Evolutionary conservation across 1,284 basidiomycete species (phyloP).

Genomic region (Porphyrellus sp.): DNA sequence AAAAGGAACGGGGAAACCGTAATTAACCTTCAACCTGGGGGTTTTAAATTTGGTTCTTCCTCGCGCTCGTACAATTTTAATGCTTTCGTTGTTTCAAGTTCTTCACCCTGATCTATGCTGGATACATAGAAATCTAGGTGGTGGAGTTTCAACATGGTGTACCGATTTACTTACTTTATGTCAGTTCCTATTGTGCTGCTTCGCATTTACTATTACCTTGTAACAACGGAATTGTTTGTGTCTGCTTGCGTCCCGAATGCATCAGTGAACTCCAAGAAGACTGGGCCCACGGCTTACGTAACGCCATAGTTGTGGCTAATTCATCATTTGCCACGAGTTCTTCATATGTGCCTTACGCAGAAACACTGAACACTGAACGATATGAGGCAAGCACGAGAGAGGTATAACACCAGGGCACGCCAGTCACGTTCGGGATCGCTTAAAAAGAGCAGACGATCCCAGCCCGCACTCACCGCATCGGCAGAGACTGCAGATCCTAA

Average conservation of each 20-base stretch:
- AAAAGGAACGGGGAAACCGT: constrained; percentile 51
- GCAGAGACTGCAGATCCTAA: constrained; percentile 48
- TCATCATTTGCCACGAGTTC: too few species aligned
- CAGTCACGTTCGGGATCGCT: constrained; percentile 52
- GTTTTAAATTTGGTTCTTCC: constrained; percentile 52
- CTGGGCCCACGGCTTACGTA: too few species aligned
- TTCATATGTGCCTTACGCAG: neutral
- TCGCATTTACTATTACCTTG: too few species aligned
- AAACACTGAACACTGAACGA: neutral
- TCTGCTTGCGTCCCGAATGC: too few species aligned
- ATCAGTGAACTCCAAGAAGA: too few species aligned
- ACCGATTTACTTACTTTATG: neutral
- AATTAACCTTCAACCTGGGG: constrained; percentile 46
- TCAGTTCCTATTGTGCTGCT: too few species aligned
- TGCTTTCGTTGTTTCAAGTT: constrained; percentile 51
- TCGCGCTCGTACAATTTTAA: constrained; percentile 65
- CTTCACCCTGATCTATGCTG: constrained; percentile 25
- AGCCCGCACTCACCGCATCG: constrained; percentile 17
- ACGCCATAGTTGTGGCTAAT: too few species aligned
- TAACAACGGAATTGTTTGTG: too few species aligned
- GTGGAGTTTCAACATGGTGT: neutral
- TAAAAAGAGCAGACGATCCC: constrained; percentile 46
- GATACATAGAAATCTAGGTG: constrained; percentile 1
- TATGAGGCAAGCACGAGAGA: constrained; percentile 40
- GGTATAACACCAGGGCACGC: constrained; percentile 63